Base-by-base conservation (phyloP, 257 asterid species). In the Craterostigma plantagineum region DNA sequence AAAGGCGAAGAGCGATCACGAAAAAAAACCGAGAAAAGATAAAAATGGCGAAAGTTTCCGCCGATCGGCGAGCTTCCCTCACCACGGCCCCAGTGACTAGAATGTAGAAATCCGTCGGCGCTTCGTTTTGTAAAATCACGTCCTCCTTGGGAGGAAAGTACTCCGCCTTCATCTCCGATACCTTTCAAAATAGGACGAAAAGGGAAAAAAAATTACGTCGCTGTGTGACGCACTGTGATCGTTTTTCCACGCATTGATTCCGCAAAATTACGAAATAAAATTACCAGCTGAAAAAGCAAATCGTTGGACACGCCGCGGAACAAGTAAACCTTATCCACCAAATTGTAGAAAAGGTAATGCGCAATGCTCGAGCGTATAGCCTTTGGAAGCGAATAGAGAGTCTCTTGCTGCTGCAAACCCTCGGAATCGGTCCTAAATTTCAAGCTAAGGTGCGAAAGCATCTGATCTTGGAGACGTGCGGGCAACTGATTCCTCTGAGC, bases 141-240 rank as follows among this genome's bases (percentile, higher is more conserved):
- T 75, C 80, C 48, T 75, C 80, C 42, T 58, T 55, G 9, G 80
- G 85, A 39, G 77, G 74, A 51, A 64, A 73, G 61, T 69, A 73
- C 59, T 73, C 78, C 0, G 78, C 75, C 55, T 60, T 69, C 78
- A 75, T 75, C 67, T 75, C 85, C 1, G 77, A 63, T 10, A 71
- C 77, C 85, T 71, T 33, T 33, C 18, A 37, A 10, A 37, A 17
- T 27, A n/a, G n/a, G n/a, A n/a, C n/a, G n/a, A n/a, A n/a, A n/a
- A n/a, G n/a, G n/a, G n/a, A n/a, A n/a, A n/a, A n/a, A n/a, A n/a
- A n/a, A n/a, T n/a, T n/a, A n/a, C n/a, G n/a, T n/a, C n/a, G n/a
- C n/a, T n/a, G n/a, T n/a, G n/a, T n/a, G n/a, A n/a, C n/a, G n/a
- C n/a, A n/a, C n/a, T n/a, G n/a, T n/a, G n/a, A n/a, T n/a, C n/a